Percentiles rank a stretch among this genome's conserved stretches.
Evolutionary conservation across 176 grass and related monocot genomes (phyloP).

Genomic region (Carex littledalei): DNA sequence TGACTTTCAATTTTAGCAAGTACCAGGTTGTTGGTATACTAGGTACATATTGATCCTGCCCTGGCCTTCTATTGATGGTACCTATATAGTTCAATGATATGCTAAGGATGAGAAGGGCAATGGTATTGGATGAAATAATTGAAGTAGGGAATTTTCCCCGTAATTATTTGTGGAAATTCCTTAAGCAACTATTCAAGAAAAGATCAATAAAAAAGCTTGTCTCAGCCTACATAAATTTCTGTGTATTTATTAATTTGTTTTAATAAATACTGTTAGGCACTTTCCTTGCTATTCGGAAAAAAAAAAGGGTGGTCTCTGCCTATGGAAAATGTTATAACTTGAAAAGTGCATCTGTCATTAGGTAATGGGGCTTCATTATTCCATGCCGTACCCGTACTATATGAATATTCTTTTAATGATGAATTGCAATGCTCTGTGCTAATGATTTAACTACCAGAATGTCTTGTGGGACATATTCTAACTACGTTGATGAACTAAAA

Average conservation of each 20-base stretch:
- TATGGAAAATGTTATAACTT: neutral
- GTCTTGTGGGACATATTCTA: neutral
- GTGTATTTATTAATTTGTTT: too few species aligned
- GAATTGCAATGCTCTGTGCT: neutral
- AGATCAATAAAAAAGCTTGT: neutral
- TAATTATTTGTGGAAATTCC: neutral
- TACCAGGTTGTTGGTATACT: neutral
- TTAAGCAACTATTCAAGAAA: neutral
- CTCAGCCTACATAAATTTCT: neutral
- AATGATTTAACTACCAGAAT: neutral
- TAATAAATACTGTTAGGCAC: too few species aligned
- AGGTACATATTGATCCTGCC: neutral
- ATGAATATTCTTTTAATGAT: neutral
- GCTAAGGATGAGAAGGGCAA: neutral
- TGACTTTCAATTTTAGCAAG: neutral
- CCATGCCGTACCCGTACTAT: neutral
- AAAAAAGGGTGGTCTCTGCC: neutral
- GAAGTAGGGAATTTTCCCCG: neutral
- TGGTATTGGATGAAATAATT: neutral
- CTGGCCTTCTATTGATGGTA: neutral
- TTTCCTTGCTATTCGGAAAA: too few species aligned
- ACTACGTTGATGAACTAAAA: neutral
- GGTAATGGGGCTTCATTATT: neutral
- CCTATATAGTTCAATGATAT: neutral
- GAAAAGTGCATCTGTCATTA: neutral